Evolutionary conservation across 1,284 basidiomycete genomes (phyloP).

Genomic region (Sanguinoderma infundibulare): DNA sequence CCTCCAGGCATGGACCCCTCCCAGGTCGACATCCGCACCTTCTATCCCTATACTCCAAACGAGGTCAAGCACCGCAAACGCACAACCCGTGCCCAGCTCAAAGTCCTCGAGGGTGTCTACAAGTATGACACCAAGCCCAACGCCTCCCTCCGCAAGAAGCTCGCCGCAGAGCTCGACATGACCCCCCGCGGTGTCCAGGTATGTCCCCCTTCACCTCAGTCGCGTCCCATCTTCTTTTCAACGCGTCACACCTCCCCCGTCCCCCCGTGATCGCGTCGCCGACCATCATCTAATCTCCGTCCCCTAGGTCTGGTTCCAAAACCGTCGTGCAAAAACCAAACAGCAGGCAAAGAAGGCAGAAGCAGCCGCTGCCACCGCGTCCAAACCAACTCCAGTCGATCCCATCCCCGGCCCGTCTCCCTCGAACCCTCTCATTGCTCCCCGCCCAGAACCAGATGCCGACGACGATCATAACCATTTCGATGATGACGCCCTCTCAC

Average conservation of each 20-base stretch:
- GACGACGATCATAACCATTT: constrained; percentile 10
- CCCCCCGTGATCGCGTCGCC: constrained; percentile 1
- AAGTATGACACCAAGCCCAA: constrained; percentile 89
- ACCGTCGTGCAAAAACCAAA: constrained; percentile 88
- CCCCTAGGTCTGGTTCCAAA: constrained; percentile 87
- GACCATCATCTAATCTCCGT: constrained; percentile 8
- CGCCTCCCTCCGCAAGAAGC: constrained; percentile 74
- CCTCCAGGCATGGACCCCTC: constrained; percentile 63
- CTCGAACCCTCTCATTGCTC: constrained; percentile 7
- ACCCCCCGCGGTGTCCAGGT: constrained; percentile 93
- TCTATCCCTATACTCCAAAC: constrained; percentile 85
- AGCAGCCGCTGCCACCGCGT: constrained; percentile 14
- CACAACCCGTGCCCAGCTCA: constrained; percentile 83
- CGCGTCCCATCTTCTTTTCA: constrained; percentile 41
- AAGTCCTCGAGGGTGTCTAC: constrained; percentile 87
- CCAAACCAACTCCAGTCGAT: background rate
- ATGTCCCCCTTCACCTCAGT: constrained; percentile 34
- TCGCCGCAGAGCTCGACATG: constrained; percentile 88
- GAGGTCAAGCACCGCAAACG: constrained; percentile 91
- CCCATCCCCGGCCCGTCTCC: constrained; percentile 4
- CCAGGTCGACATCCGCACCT: constrained; percentile 68
- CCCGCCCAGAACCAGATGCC: constrained; percentile 8
- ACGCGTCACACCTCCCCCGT: constrained; percentile 6
- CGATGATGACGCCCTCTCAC: constrained; percentile 11
- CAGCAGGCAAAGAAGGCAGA: constrained; percentile 44